phyloP scores from a whole-genome alignment of 2,329 filamentous ascomycete species.

The Hypoxylon sp. region DNA sequence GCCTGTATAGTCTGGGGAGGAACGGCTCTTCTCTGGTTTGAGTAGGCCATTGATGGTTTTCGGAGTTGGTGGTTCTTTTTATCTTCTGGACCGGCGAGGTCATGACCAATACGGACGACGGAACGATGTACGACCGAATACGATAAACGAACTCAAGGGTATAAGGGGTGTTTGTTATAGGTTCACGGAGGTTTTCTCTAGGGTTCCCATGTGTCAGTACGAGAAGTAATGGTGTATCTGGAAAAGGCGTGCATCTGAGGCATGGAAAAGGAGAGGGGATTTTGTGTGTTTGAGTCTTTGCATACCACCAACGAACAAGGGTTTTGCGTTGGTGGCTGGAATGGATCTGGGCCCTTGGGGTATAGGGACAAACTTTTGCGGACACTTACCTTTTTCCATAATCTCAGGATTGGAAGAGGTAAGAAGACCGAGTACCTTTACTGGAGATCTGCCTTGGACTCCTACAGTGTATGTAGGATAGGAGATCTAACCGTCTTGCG shows the following conservation, averaged over 20 bases:
- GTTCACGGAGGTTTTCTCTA: slow-evolving; percentile 5
- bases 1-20: background rate
- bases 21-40: background rate
- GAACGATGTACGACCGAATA: slow-evolving; percentile 46
- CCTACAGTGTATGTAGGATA: slow-evolving; percentile 12
- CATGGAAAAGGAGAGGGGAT: slow-evolving; percentile 16
- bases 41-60: slow-evolving; percentile 28
- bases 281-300: background rate
- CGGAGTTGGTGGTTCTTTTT: slow-evolving; percentile 28
- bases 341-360: slow-evolving; percentile 2
- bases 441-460: background rate
- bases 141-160: slow-evolving; percentile 39
- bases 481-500: slow-evolving; percentile 1
- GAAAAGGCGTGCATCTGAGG: slow-evolving; percentile 19
- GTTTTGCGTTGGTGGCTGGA: slow-evolving; percentile 1
- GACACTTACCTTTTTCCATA: background rate
- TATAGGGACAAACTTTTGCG: slow-evolving; percentile 3
- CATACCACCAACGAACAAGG: slow-evolving; percentile 2
- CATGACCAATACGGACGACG: slow-evolving; percentile 21
- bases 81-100: slow-evolving; percentile 28
- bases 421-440: background rate
- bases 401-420: background rate
- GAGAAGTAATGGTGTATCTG: slow-evolving; percentile 12
- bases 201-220: background rate
- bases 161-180: slow-evolving; percentile 8